Conservation (phyloP, 2,329 filamentous ascomycete genomes). For the Ustilaginoidea virens region DNA sequence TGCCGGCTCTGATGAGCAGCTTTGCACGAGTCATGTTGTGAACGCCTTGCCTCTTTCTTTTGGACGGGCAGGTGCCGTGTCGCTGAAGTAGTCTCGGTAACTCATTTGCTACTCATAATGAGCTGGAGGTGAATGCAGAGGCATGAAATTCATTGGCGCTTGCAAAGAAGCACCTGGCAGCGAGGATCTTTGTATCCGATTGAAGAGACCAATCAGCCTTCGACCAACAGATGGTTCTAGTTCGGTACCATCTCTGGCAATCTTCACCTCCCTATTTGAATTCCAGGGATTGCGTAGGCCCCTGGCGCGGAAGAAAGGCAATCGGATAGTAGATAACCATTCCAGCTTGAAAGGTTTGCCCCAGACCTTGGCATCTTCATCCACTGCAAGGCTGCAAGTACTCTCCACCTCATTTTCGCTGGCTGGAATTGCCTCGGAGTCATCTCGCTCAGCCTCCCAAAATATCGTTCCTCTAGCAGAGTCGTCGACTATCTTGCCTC, state of each 20-base stretch:
- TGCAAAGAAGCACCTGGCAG: slow-evolving; percentile 14
- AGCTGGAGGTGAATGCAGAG: slow-evolving; percentile 22
- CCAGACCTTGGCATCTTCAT: slow-evolving; percentile 49
- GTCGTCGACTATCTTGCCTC: slow-evolving; percentile 81
- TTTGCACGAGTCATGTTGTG: no score
- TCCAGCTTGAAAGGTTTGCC: slow-evolving; percentile 84
- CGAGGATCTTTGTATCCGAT: slow-evolving; percentile 31
- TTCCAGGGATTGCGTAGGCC: slow-evolving; percentile 91
- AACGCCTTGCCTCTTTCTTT: no score
- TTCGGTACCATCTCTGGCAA: slow-evolving; percentile 87
- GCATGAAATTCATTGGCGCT: slow-evolving; percentile 18
- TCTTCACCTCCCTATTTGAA: slow-evolving; percentile 87
- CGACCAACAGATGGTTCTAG: slow-evolving; percentile 70
- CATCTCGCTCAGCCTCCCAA: slow-evolving; percentile 68
- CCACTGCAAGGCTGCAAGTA: slow-evolving; percentile 24
- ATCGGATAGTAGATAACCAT: slow-evolving; percentile 69
- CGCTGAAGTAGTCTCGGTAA: no score
- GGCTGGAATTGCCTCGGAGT: slow-evolving; percentile 28
- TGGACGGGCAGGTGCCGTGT: no score
- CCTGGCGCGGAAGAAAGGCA: slow-evolving; percentile 80
- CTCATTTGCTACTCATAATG: slow-evolving; percentile 15
- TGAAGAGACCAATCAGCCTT: slow-evolving; percentile 66
- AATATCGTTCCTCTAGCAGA: slow-evolving; percentile 91
- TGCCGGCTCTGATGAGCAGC: background rate
- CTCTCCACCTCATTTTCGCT: slow-evolving; percentile 24